A percentile compares a stretch with the other conserved stretches of the same genome.
These are phyloP conservation scores for Trichocladium antarcticum DNA, from an alignment of 495 filamentous ascomycete species.

Conservation along the genomic window DNA sequence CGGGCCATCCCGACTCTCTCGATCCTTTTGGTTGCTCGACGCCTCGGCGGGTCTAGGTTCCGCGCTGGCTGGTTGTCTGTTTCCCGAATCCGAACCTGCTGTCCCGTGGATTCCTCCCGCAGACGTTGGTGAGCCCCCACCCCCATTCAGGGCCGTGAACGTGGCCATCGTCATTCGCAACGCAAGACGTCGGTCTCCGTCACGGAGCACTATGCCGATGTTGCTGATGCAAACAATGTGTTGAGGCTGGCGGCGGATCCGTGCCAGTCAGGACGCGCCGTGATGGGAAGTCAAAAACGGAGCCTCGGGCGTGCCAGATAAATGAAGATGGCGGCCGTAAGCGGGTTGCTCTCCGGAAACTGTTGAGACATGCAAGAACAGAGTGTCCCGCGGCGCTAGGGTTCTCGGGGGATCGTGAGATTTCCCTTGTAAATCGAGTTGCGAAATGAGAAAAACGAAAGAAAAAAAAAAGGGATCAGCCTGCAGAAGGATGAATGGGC, in stretches of 20 bases:
- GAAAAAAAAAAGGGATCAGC: constrained; percentile 25
- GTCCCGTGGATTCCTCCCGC: constrained; percentile 25
- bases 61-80: constrained; percentile 14
- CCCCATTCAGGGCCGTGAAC: constrained; percentile 41
- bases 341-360: background rate
- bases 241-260: too few species aligned
- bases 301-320: constrained; percentile 15
- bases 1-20: constrained; percentile 8
- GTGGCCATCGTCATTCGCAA: constrained; percentile 33
- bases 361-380: constrained; percentile 11
- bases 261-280: background rate
- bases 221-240: background rate
- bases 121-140: constrained; percentile 27
- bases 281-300: background rate
- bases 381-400: background rate
- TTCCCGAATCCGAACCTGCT: constrained; percentile 19
- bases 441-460: too few species aligned
- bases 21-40: constrained; percentile 21
- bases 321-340: constrained; percentile 15
- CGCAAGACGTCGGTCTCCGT: background rate
- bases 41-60: constrained; percentile 27
- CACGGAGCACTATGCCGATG: background rate
- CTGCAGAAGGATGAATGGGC: constrained; percentile 21
- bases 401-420: constrained; percentile 7
- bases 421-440: constrained; percentile 20